Base-by-base conservation (phyloP, 345 rosid species). In the sweet orange (Citrus sinensis) region DNA sequence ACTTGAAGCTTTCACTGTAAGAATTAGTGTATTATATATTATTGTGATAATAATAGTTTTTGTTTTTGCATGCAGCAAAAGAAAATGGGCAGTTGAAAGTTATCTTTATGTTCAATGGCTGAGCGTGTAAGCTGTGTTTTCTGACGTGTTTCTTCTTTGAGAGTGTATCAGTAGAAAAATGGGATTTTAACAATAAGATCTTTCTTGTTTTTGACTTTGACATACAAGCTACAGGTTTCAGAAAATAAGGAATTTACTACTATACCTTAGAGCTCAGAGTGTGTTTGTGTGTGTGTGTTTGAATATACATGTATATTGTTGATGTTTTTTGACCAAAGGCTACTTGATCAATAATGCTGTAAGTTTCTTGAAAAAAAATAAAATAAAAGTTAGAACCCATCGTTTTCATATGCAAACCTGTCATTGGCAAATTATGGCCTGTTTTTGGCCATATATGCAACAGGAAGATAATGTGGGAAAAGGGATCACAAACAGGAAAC, bases 1-100 rank as follows among this genome's bases (percentile, higher is more conserved):
- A 76, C 79, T 32, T 76, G 37, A 76, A 76, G 16, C 79, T 76
- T 54, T 67, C 79, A 24, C 56, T 76, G 73, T 76, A 76, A 46
- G 17, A 65, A 19, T 19, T 4, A 5, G 30, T 11, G 17, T 1
- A 14, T 1, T 63, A 32, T 5, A 11, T 29, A 30, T 63, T 16
- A 54, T 46, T 49, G 16, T 46, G 2, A 25, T 64, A 30, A 4
- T 30, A 27, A 27, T 63, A 14, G 1, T 25, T 25, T 69, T 9
- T 39, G 6, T 0, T 67, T 4, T 37, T 32, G 17, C 39, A 17
- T 16, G 22, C 2, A 30, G 24, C 7, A 64, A 64, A 30, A 30
- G 7, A 6, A 17, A 30, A 19, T 30, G 62, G 29, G 4, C 27
- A 0, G 62, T 16, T 58, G 3, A 22, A 2, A 22, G 24, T 22